These are phyloP conservation scores for Pseudogymnoascus destructans DNA, from an alignment of 2,329 filamentous ascomycete species.

Conservation along the genomic window DNA sequence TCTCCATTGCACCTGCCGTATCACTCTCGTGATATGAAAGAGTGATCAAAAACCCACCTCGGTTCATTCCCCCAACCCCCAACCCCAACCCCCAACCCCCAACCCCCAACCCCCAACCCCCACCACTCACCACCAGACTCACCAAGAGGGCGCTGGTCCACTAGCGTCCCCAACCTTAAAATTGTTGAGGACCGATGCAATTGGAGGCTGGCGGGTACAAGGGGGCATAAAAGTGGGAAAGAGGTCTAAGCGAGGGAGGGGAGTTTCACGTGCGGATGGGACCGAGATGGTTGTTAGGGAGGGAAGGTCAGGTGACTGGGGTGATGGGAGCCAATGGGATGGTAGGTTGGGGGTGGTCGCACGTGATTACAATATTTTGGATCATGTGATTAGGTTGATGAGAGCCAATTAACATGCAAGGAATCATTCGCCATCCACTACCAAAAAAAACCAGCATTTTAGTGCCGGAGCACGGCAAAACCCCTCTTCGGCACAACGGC, in stretches of 20 bases:
- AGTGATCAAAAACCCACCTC: too few relatives aligned
- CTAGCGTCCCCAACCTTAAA: conserved; percentile 8
- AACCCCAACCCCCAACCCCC: neutral
- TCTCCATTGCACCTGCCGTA: neutral
- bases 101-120: neutral
- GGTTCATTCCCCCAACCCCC: neutral
- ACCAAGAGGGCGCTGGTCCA: too few relatives aligned
- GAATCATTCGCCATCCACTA: neutral
- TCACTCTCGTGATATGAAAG: too few relatives aligned
- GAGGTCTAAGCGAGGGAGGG: neutral
- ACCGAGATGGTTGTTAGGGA: neutral
- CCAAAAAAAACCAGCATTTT: neutral
- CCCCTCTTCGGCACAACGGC: neutral
- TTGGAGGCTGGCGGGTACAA: too few relatives aligned
- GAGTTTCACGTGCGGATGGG: neutral
- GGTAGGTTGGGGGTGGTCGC: neutral
- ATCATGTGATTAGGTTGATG: neutral
- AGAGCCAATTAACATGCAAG: neutral
- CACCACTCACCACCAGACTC: too few relatives aligned
- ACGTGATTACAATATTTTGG: neutral
- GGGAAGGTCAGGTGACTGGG: neutral
- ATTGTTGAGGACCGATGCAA: conserved; percentile 7
- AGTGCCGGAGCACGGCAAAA: neutral
- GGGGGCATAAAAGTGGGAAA: too few relatives aligned
- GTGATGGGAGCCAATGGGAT: neutral